Evolutionary conservation across 2,329 filamentous ascomycete genomes (phyloP).

Genomic region (Trichoderma sp.): DNA sequence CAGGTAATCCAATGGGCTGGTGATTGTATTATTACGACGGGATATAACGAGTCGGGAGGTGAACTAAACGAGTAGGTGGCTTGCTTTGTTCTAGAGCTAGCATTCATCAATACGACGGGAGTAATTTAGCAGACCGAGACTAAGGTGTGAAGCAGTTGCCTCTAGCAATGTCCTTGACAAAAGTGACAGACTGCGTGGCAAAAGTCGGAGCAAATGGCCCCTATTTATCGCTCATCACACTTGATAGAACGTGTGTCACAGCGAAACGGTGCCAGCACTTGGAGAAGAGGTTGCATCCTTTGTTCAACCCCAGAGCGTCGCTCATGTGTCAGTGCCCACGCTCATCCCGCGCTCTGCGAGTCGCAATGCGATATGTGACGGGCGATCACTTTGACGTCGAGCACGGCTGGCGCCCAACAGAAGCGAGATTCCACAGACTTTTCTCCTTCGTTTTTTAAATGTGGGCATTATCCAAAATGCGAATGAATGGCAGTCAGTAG

Average conservation of each 20-base stretch:
- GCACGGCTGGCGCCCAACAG: neutral
- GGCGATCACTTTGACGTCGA: neutral
- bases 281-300: constrained; percentile 11
- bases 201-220: constrained; percentile 4
- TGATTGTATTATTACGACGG: no score
- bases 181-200: constrained; percentile 3
- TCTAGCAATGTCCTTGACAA: neutral
- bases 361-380: constrained; percentile 3
- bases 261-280: neutral
- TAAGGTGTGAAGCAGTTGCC: no score
- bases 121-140: no score
- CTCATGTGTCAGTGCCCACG: constrained; percentile 8
- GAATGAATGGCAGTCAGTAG: no score
- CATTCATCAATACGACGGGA: no score
- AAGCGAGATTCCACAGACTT: no score
- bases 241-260: neutral
- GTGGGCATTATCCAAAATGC: no score
- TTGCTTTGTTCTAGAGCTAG: no score
- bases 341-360: constrained; percentile 15
- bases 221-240: neutral
- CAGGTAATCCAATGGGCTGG: no score
- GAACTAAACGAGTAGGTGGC: no score
- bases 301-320: neutral
- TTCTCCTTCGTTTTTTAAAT: no score
- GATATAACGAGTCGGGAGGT: no score